Evolutionary conservation across 225 moss, liverwort and hornwort species (phyloP).

Genomic region (Sphagnum contortum): DNA sequence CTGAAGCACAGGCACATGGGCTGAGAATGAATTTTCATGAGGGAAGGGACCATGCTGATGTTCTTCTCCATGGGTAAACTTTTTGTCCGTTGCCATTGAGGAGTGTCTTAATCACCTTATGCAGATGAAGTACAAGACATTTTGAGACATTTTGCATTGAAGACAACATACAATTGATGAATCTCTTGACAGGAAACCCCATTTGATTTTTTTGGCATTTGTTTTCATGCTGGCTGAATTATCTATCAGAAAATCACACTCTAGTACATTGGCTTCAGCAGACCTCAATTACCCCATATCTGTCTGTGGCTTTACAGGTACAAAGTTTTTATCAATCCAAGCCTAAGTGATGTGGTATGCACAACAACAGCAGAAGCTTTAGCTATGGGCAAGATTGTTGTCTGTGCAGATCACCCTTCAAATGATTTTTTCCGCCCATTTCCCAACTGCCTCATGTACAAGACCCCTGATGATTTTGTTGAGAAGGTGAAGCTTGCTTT

Average conservation of each 20-base stretch:
- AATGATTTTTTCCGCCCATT: constrained; percentile 85
- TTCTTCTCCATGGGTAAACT: constrained; percentile 61
- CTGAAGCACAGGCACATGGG: constrained; percentile 43
- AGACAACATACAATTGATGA: too few relatives aligned
- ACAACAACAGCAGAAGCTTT: constrained; percentile 93
- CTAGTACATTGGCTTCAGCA: too few relatives aligned
- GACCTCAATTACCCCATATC: not conserved
- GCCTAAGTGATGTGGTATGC: constrained; percentile 92
- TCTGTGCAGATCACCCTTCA: constrained; percentile 87
- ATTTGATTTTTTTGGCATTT: too few relatives aligned
- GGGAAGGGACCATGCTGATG: constrained; percentile 89
- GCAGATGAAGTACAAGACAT: too few relatives aligned
- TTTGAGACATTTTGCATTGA: too few relatives aligned
- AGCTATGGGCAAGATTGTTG: constrained; percentile 90
- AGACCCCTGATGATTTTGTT: constrained; percentile 67
- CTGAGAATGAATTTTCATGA: constrained; percentile 56
- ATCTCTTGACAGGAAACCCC: too few relatives aligned
- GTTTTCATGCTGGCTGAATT: too few relatives aligned
- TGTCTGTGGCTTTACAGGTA: constrained; percentile 42
- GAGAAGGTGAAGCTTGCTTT: constrained; percentile 71
- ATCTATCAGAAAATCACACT: too few relatives aligned
- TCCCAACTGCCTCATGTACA: constrained; percentile 78
- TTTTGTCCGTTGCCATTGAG: not conserved
- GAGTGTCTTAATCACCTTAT: not conserved
- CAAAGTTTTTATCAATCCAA: constrained; percentile 97